Base-by-base conservation (phyloP, 1,284 basidiomycete species). In the Tilletia indica region DNA sequence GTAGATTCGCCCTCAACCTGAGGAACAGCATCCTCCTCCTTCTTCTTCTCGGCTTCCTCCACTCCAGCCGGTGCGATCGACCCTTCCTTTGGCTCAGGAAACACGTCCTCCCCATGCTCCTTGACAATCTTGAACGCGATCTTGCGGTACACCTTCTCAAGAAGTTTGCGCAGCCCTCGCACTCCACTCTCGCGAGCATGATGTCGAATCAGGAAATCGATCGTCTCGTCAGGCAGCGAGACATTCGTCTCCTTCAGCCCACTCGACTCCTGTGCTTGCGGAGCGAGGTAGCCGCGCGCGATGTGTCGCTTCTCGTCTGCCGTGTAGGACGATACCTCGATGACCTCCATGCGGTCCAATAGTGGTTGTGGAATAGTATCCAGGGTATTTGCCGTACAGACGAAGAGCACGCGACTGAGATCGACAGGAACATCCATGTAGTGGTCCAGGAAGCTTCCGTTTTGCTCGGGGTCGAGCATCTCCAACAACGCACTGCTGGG, bases 391-490 rank as follows among this genome's bases (percentile, higher is more conserved):
- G 82, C 83, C 11, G 96, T 99, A 87, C 96, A 98, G 72, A 99
- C 96, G 85, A 99, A 99, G 0, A 99, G 89, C 34, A 99, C 94
- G 45, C 93, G 90, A 0, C 94, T 97, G 4, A 99, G 89, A 83
- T 99, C 95, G 70, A 99, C 93, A 11, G 97, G 95, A 12, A 99
- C 93, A 82, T 98, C 94, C 91, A 96, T 94, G 80, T 97, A 97
- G 82, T 97, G 94, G 84, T 98, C 96, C 78, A 97, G 87, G 88
- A 98, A 99, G 36, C 91, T 92, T 34, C 90, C 91, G 85, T 99
- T 99, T 87, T 99, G 96, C 85, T 99, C 96, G 0, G 96, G 96
- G 85, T 99, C 96, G 68, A 99, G 87, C 94, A 98, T 97, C 86
- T 99, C 96, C 61, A 99, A 87, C 69, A 99, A 85, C 0, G 96